Conservation (phyloP, 2,329 filamentous ascomycete genomes). For the Xylariomycetidae sp. region DNA sequence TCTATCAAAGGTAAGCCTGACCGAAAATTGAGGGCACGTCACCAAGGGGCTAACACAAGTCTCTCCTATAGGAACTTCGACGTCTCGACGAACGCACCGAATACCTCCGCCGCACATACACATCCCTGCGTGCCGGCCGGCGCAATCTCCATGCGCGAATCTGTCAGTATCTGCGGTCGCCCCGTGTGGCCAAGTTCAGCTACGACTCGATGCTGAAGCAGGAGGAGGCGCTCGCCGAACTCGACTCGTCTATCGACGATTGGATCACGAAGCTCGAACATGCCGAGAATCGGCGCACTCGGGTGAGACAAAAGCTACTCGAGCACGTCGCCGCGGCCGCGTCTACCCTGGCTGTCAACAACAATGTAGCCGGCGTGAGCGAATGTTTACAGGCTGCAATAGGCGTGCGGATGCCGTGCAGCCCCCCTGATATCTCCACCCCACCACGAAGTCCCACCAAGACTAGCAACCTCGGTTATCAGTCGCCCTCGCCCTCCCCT, state of each 20-base stretch:
- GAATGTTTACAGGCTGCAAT: constrained; percentile 39
- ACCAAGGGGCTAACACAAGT: too few species aligned
- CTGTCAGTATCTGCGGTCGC: constrained; percentile 70
- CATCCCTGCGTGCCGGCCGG: constrained; percentile 67
- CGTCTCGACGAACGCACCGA: constrained; percentile 74
- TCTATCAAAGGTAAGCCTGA: constrained; percentile 57
- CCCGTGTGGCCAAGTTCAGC: constrained; percentile 66
- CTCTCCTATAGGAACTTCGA: constrained; percentile 72
- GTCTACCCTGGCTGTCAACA: constrained; percentile 43
- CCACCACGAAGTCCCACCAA: constrained; percentile 58
- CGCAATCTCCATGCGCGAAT: constrained; percentile 73
- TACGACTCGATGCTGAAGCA: constrained; percentile 73
- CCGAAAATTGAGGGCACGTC: too few species aligned
- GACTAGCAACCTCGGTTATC: constrained; percentile 22
- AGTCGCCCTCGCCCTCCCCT: constrained; percentile 41
- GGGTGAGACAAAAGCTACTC: constrained; percentile 73
- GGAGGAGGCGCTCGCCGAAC: constrained; percentile 71
- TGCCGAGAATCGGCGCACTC: constrained; percentile 70
- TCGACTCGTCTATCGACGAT: constrained; percentile 74
- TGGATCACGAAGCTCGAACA: constrained; percentile 78
- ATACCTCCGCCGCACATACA: constrained; percentile 73
- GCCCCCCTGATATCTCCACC: constrained; percentile 43
- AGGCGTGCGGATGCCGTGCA: constrained; percentile 32
- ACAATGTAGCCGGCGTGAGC: constrained; percentile 28
- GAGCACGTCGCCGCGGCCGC: constrained; percentile 76